A percentile compares a stretch with the other conserved stretches of the same genome.
These are phyloP conservation scores for Millerozyma acaciae DNA, from an alignment of 805 yeast genomes.

Conservation along the genomic window DNA sequence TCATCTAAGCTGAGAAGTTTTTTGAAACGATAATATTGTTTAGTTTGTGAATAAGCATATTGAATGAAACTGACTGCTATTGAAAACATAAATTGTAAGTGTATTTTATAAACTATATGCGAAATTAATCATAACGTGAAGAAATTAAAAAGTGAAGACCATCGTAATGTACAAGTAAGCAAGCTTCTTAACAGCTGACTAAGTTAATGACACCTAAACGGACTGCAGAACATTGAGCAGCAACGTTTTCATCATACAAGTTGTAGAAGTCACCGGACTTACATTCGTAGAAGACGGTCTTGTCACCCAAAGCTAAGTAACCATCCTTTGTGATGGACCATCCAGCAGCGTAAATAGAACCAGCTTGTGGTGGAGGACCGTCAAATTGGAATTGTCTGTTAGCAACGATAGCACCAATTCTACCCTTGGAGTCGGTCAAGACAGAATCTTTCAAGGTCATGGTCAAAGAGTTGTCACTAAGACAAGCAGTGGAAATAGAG, in stretches of 20 bases:
- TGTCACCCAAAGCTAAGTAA: slow-evolving; percentile 57
- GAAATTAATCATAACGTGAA: background rate
- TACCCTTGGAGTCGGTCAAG: slow-evolving; percentile 35
- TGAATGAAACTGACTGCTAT: background rate
- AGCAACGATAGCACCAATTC: slow-evolving; percentile 45
- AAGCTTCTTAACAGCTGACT: slow-evolving; percentile 43
- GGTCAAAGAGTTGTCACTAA: slow-evolving; percentile 32
- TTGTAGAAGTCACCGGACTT: slow-evolving; percentile 75
- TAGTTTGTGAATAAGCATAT: background rate
- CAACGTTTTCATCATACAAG: slow-evolving; percentile 61
- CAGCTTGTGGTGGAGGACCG: slow-evolving; percentile 82
- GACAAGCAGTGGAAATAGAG: slow-evolving; percentile 34
- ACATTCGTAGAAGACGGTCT: slow-evolving; percentile 68
- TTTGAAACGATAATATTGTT: slow-evolving; percentile 21
- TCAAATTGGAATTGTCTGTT: slow-evolving; percentile 75
- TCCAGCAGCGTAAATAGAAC: slow-evolving; percentile 62
- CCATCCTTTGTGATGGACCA: slow-evolving; percentile 45
- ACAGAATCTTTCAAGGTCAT: slow-evolving; percentile 18
- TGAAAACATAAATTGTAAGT: background rate
- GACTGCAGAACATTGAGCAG: slow-evolving; percentile 61
- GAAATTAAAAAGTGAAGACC: background rate
- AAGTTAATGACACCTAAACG: slow-evolving; percentile 57
- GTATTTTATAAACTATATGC: background rate
- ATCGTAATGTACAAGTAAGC: background rate
- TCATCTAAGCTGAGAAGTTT: slow-evolving; percentile 26